phyloP scores from a whole-genome alignment of 78 protist species.

The Dictyostelium brefeldianum region DNA sequence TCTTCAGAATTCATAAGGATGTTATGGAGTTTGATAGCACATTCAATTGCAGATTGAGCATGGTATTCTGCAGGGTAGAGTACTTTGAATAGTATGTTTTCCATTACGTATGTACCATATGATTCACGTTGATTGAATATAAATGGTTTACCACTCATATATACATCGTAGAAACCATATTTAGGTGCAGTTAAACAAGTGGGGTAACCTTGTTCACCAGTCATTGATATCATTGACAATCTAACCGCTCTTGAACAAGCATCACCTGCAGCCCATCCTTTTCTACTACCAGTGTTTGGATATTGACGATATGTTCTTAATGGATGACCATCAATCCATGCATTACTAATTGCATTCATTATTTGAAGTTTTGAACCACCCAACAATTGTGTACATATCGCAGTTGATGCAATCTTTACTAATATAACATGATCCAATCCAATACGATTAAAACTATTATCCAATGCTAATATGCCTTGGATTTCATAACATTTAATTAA shows the following conservation, averaged over 20 bases:
- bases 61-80: slow-evolving; percentile 86
- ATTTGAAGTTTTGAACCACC: slow-evolving; percentile 77
- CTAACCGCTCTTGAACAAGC: slow-evolving; percentile 78
- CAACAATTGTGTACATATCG: slow-evolving; percentile 48
- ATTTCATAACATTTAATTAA: slow-evolving; percentile 83
- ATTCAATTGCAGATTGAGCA: slow-evolving; percentile 88
- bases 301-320: slow-evolving; percentile 84
- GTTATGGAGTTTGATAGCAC: slow-evolving; percentile 65
- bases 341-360: slow-evolving; percentile 77
- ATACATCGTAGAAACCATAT: slow-evolving; percentile 86
- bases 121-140: slow-evolving; percentile 16
- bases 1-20: neutral
- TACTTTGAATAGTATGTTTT: slow-evolving; percentile 83
- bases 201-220: slow-evolving; percentile 87
- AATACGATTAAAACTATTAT: slow-evolving; percentile 78
- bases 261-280: slow-evolving; percentile 90
- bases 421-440: slow-evolving; percentile 88
- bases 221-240: slow-evolving; percentile 43
- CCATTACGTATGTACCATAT: slow-evolving; percentile 78
- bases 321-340: slow-evolving; percentile 79
- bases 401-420: slow-evolving; percentile 84
- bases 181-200: slow-evolving; percentile 52
- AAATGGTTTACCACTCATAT: slow-evolving; percentile 52
- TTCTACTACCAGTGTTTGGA: slow-evolving; percentile 86
- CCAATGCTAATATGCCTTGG: slow-evolving; percentile 81